Evolutionary conservation across 108 stramenopile genomes (phyloP).

Genomic region (Cyclostephanos invisitatus): DNA sequence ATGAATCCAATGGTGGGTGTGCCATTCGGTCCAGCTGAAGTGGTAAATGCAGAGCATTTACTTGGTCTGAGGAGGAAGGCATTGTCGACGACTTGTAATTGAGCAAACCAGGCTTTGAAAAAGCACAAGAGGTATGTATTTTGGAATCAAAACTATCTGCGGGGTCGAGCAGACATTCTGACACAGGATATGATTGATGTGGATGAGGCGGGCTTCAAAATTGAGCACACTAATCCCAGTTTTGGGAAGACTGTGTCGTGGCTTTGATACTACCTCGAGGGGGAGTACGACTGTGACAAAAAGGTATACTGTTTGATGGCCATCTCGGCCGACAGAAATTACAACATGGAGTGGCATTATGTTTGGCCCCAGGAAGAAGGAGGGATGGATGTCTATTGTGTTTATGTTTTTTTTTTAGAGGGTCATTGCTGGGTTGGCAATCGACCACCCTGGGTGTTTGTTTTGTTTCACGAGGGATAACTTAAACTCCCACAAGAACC

Average conservation of each 20-base stretch:
- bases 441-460: not conserved
- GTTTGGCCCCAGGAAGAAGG: conserved; percentile 1
- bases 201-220: conserved; percentile 22
- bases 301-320: conserved; percentile 9
- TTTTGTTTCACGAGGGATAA: conserved; percentile 24
- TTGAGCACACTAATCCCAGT: conserved; percentile 15
- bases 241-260: conserved; percentile 13
- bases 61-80: conserved; percentile 12
- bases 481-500: conserved; percentile 16
- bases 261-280: conserved; percentile 2
- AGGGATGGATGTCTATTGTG: not conserved
- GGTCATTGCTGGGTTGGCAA: not conserved
- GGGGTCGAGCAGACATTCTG: not conserved
- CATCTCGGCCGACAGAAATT: conserved; percentile 3
- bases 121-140: not conserved
- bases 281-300: conserved; percentile 4
- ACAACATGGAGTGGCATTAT: conserved; percentile 7
- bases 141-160: conserved; percentile 9
- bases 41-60: conserved; percentile 2
- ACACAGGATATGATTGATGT: conserved; percentile 27
- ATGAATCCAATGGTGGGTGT: conserved; percentile 13
- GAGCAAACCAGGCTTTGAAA: conserved; percentile 1
- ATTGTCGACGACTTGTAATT: conserved; percentile 3
- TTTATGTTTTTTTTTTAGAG: conserved; percentile 6
- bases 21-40: conserved; percentile 4